Conservation (phyloP, 495 filamentous ascomycete genomes). For the Penicillium egyptiacum region DNA sequence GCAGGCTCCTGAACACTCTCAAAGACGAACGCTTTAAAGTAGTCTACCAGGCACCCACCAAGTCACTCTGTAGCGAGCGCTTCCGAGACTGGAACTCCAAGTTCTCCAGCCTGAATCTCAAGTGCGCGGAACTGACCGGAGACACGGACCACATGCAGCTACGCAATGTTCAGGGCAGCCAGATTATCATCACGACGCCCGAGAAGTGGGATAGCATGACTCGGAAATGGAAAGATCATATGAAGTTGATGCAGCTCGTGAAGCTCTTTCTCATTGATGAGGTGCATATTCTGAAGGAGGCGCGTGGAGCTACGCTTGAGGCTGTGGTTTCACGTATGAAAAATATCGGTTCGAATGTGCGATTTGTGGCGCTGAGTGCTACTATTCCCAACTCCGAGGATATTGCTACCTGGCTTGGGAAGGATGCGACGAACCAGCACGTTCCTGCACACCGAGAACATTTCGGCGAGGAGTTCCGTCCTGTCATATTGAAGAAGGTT, state of each 20-base stretch:
- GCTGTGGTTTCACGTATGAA: conserved; percentile 98
- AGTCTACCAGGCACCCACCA: conserved; percentile 93
- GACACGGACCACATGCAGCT: conserved; percentile 81
- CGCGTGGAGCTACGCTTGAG: conserved; percentile 85
- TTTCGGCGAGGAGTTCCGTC: conserved; percentile 92
- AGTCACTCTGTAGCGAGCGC: conserved; percentile 85
- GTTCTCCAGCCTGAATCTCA: conserved; percentile 70
- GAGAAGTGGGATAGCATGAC: conserved; percentile 99
- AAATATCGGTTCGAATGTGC: conserved; percentile 78
- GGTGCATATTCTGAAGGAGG: conserved; percentile 91
- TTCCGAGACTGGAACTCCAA: conserved; percentile 83
- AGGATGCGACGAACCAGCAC: conserved; percentile 62
- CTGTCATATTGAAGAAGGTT: conserved; percentile 81
- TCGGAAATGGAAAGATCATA: conserved; percentile 91
- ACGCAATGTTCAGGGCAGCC: conserved; percentile 71
- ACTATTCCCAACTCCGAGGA: conserved; percentile 92
- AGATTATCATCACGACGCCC: conserved; percentile 93
- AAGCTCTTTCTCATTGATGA: conserved; percentile 95
- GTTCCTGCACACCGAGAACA: conserved; percentile 69
- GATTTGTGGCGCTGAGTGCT: conserved; percentile 90
- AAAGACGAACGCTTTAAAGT: conserved; percentile 79
- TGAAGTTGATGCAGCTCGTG: conserved; percentile 77
- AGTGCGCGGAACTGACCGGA: conserved; percentile 86
- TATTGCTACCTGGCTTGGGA: conserved; percentile 90
- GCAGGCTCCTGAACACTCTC: conserved; percentile 63